Conservation (phyloP, 176 grass and related monocot species). For the Chloris gayana region DNA sequence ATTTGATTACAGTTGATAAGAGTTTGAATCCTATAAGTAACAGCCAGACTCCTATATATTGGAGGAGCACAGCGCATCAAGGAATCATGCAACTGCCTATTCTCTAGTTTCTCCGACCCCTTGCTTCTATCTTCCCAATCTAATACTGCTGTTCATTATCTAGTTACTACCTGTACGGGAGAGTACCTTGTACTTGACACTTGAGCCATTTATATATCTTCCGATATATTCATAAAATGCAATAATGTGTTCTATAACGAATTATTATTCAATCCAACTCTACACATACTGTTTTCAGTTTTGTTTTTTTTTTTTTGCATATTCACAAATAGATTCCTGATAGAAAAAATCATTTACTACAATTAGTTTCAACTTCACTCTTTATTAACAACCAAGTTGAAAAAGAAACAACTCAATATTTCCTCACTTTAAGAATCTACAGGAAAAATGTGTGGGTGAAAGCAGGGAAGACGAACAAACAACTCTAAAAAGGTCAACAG, state of each 20-base stretch:
- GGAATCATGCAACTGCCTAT: too few relatives aligned
- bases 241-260: neutral
- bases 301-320: too few relatives aligned
- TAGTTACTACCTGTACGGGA: too few relatives aligned
- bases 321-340: constrained; percentile 12
- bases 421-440: neutral
- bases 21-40: too few relatives aligned
- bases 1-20: too few relatives aligned
- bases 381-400: neutral
- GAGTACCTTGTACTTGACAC: too few relatives aligned
- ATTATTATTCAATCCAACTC: neutral
- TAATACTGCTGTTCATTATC: too few relatives aligned
- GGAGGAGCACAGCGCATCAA: too few relatives aligned
- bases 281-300: neutral
- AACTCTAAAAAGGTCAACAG: neutral
- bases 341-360: constrained; percentile 2
- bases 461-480: neutral
- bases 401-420: neutral
- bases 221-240: neutral
- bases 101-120: too few relatives aligned
- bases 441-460: neutral
- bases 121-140: too few relatives aligned
- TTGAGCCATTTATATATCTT: neutral
- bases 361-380: neutral
- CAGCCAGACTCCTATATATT: too few relatives aligned